Evolutionary conservation across 805 yeast genomes (phyloP), one percentile per base, ranked within the genome.

Genomic region (Zygosaccharomyces pseudorouxii): DNA sequence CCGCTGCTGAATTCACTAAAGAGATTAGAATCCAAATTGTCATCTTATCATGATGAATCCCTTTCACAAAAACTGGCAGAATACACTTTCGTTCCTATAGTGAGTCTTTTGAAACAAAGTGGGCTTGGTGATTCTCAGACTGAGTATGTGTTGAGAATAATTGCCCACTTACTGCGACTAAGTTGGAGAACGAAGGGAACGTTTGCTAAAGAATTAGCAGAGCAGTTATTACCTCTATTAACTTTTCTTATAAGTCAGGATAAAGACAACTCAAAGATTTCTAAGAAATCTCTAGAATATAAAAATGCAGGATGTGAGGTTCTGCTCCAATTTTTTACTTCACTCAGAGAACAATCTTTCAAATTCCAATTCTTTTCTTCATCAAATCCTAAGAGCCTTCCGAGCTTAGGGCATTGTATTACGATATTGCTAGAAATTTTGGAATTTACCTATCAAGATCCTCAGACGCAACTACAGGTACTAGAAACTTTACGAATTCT

Each of bases 21-120:
- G 29, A 63, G 62, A 1, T 53, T 77, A 4, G 69, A 72, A 43
- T 43, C 46, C 0, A 45, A 58, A 18, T 50, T 72, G 35, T 33
- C 40, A 10, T 9, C 44, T 20, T 42, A 44, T 20, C 20, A 45
- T 44, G 38, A 56, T 52, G 55, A 38, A 4, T 11, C 48, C 1
- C 46, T 75, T 1, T 67, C 79, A 0, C 53, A 69, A 1, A 69
- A 68, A 22, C 57, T 82, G 16, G 84, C 84, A 0, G 86, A 82
- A 51, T 81, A 82, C 50, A 71, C 82, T 1, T 81, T 81, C 62
- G 74, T 80, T 10, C 89, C 89, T 0, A 56, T 84, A 2, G 74
- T 80, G 1, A 74, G 75, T 46, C 58, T 84, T 7, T 62, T 84
- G 36, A 75, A 76, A 48, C 75, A 75, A 38, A 72, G 72, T 1